Evolutionary conservation across 768 basidiomycete species (phyloP), one percentile per base, ranked within the genome.

Genomic region (Boletus speciosus): DNA sequence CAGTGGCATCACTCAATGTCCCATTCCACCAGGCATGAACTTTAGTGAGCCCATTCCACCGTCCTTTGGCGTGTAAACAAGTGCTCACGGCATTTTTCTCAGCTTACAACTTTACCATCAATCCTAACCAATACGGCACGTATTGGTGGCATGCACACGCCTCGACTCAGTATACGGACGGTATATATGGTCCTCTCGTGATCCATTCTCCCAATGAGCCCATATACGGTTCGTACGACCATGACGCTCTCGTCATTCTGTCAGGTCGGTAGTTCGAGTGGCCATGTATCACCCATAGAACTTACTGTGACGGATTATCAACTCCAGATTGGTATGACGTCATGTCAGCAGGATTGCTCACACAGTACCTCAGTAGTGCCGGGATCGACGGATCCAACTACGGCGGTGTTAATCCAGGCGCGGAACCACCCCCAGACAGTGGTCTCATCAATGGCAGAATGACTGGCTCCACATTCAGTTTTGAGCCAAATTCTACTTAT

Each of bases 141-240:
- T 79, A 71, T 19, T 80, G 79, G 79, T 80, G 74, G 71, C 79
- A 80, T 66, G 78, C 61, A 35, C 69, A 71, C 37, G 63, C 71
- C 41, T 69, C 62, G 10, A 71, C 69, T 42, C 69, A 71, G 47
- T 77, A 78, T 58, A 80, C 78, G 10, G 81, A 81, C 48, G 81
- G 81, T 12, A 67, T 80, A 50, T 74, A 73, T 21, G 81, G 80
- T 0, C 74, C 78, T 25, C 56, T 82, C 32, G 62, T 81, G 31
- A 72, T 81, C 1, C 76, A 81, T 59, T 71, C 74, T 3, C 70
- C 73, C 31, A 63, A 57, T 21, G 66, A 74, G 25, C 59, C 68
- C 16, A 66, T 68, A 42, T 54, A 66, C 32, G 60, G 62, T 12
- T 62, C 66, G 6, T 78, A 76, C 58, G 77, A 78, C 47, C 62